Conservation (phyloP, 2,329 filamentous ascomycete genomes). For the Ascochyta pisi region DNA sequence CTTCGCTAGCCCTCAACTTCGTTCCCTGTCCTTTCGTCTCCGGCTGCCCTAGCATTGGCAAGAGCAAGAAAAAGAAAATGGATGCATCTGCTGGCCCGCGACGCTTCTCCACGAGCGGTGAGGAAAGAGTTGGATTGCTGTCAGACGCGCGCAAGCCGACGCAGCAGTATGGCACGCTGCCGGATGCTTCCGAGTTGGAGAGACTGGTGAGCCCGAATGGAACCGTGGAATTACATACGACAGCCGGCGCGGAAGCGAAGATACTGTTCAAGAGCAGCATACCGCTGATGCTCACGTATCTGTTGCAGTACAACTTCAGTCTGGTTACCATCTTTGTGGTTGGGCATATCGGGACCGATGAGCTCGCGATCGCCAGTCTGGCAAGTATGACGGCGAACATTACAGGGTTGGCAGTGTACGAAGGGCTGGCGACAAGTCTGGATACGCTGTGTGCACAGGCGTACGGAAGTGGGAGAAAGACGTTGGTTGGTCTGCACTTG, state of each 20-base stretch:
- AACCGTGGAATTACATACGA: conserved; percentile 32
- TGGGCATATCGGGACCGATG: conserved; percentile 60
- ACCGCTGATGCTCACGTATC: conserved; percentile 61
- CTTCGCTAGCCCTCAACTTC: conserved; percentile 32
- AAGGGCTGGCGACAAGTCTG: conserved; percentile 60
- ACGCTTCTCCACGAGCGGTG: conserved; percentile 39
- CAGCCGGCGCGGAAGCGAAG: conserved; percentile 38
- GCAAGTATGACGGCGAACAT: conserved; percentile 63
- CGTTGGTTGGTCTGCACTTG: conserved; percentile 60
- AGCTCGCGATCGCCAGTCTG: conserved; percentile 60
- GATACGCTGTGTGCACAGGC: conserved; percentile 62
- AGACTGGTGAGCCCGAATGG: conserved; percentile 33
- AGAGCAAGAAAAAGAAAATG: conserved; percentile 34
- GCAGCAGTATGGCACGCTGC: conserved; percentile 37
- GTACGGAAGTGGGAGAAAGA: conserved; percentile 58
- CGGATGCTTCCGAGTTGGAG: conserved; percentile 37
- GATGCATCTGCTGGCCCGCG: conserved; percentile 39
- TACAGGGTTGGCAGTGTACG: conserved; percentile 58
- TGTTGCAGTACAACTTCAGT: conserved; percentile 62
- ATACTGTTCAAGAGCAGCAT: conserved; percentile 53
- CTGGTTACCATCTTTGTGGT: conserved; percentile 61
- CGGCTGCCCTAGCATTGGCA: conserved; percentile 20
- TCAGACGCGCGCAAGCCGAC: conserved; percentile 25
- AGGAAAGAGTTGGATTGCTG: conserved; percentile 36
- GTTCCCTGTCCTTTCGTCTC: conserved; percentile 30